Evolutionary conservation across 2,329 filamentous ascomycete genomes (phyloP).

Genomic region (Dichotomopilus funicola): DNA sequence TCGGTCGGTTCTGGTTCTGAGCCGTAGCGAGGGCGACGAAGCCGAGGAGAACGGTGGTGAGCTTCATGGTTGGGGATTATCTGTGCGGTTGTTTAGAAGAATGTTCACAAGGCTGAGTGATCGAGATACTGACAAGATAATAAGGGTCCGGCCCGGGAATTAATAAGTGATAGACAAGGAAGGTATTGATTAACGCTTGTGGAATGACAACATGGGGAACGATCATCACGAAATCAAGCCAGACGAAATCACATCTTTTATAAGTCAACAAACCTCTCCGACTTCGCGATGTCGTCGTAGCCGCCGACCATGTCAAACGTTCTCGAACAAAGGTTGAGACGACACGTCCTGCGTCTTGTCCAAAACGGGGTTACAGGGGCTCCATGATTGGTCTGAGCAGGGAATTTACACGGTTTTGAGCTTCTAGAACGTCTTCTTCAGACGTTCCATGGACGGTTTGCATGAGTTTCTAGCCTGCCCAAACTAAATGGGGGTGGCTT

Average conservation of each 20-base stretch:
- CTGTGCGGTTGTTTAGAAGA: conserved; percentile 8
- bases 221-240: neutral
- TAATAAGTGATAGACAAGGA: too few relatives aligned
- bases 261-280: neutral
- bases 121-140: neutral
- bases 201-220: too few relatives aligned
- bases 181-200: too few relatives aligned
- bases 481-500: neutral
- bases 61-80: conserved; percentile 25
- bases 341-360: too few relatives aligned
- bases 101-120: neutral
- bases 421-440: neutral
- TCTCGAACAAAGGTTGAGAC: neutral
- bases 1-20: conserved; percentile 32
- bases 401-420: too few relatives aligned
- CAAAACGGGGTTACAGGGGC: too few relatives aligned
- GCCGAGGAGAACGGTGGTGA: conserved; percentile 24
- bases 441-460: neutral
- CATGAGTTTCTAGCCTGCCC: neutral
- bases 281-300: neutral
- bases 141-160: too few relatives aligned
- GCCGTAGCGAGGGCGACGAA: conserved; percentile 24
- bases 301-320: neutral
- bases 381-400: too few relatives aligned
- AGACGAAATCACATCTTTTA: neutral